Evolutionary conservation across 2,329 filamentous ascomycete genomes (phyloP).

Genomic region (Pseudogymnoascus sp.): DNA sequence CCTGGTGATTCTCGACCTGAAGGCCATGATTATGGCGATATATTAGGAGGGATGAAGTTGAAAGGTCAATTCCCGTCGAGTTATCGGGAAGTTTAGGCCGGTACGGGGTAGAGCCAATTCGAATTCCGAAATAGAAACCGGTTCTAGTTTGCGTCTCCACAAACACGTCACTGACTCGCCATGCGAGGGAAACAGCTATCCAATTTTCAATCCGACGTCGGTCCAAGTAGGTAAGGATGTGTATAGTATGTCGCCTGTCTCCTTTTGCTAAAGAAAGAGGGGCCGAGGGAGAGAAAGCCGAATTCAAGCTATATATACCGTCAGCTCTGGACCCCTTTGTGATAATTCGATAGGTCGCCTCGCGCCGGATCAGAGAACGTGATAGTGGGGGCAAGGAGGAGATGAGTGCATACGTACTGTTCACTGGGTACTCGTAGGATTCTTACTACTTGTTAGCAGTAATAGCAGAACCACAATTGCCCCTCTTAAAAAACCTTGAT

Average conservation of each 20-base stretch:
- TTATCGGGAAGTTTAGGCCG: neutral
- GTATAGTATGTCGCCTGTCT: slow-evolving; percentile 2
- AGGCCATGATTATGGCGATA: slow-evolving; percentile 24
- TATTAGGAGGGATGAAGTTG: neutral
- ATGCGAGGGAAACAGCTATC: neutral
- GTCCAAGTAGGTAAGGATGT: neutral
- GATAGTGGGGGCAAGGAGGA: neutral
- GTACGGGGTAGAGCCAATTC: neutral
- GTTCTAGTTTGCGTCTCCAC: slow-evolving; percentile 8
- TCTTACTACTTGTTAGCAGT: neutral
- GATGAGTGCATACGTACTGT: neutral
- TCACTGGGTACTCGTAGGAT: neutral
- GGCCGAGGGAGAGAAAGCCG: neutral
- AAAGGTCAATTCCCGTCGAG: neutral
- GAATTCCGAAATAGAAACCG: neutral
- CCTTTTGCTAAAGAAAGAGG: neutral
- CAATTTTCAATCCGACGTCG: slow-evolving; percentile 1
- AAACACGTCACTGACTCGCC: slow-evolving; percentile 7
- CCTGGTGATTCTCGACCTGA: slow-evolving; percentile 38
- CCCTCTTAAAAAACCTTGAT: slow-evolving; percentile 6
- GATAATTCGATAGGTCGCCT: neutral
- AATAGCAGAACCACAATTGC: neutral
- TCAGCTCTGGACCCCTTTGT: slow-evolving; percentile 4
- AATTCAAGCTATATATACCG: slow-evolving; percentile 1
- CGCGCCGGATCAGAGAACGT: neutral